Base-by-base conservation (phyloP, 345 rosid genomes). In the Euclidium syriacum region DNA sequence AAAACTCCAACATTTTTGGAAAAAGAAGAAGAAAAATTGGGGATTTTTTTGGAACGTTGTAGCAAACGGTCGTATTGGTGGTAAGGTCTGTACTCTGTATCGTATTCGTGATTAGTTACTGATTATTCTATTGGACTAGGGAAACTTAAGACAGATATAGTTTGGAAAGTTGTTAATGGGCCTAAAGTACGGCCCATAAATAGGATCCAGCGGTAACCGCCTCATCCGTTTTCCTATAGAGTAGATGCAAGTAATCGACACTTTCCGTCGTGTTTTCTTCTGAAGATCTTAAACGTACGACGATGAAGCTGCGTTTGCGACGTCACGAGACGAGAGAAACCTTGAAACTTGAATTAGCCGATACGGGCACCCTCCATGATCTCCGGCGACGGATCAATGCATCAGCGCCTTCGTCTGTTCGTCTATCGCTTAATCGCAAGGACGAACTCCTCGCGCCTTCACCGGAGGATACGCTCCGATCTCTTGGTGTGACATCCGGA, bases 271-370 rank as follows among this genome's bases (percentile, higher is more conserved):
- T n/a, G 10, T 36, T 36, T 36, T n/a, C 12, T 36, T 10, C 15
- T 10, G 41, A 36, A 33, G 25, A 39, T 24, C 30, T 10, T 0
- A 24, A 44, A 20, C 14, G 16, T 4, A 23, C 40, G 18, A 50
- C 10, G 35, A 87, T 90, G 97, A 85, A 81, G 70, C 76, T 90
- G 54, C 79, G 91, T 15, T 33, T 87, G 66, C 77, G 94, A 72
- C 57, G 76, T 38, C 60, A 78, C 14, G 84, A 82, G 58, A 60
- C 86, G 19, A 80, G 52, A 43, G 79, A 81, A 58, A 84, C 85
- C 39, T 17, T 70, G 2, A 86, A 69, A 64, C 65, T 85, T 7
- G 83, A 91, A 48, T 58, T 88, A 6, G 71, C 79, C 23, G 52
- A 75, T 27, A 10, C 78, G 0, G 58, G 47, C 58, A 54, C 79